Conservation (phyloP, 768 basidiomycete species). For the Boletus insuetus region DNA sequence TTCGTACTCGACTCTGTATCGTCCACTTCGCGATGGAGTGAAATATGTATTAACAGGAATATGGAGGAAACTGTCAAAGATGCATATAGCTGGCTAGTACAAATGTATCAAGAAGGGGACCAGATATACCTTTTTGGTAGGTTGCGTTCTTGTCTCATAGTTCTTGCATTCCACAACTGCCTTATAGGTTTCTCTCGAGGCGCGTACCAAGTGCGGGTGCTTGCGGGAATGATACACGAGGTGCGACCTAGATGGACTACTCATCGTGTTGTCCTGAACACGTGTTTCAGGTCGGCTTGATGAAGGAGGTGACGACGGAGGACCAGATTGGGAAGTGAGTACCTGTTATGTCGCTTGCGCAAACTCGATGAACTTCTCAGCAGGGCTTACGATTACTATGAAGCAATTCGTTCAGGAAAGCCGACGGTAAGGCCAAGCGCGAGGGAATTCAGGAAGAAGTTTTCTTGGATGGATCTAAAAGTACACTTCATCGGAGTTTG, state of each 20-base stretch:
- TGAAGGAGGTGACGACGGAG: constrained; percentile 16
- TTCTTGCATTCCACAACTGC: not conserved
- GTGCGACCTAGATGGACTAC: constrained; percentile 6
- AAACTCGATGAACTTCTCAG: not conserved
- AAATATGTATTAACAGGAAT: not conserved
- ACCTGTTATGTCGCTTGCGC: not conserved
- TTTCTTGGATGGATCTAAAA: constrained; percentile 7
- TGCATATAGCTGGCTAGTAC: constrained; percentile 1
- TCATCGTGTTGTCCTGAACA: not conserved
- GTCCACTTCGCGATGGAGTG: too few species aligned
- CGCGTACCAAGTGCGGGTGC: constrained; percentile 38
- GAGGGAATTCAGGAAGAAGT: constrained; percentile 39
- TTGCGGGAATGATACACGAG: constrained; percentile 40
- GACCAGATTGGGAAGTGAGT: constrained; percentile 11
- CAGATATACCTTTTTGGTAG: constrained; percentile 38
- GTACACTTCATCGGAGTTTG: constrained; percentile 1
- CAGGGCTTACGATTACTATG: constrained; percentile 7
- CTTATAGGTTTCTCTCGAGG: constrained; percentile 42
- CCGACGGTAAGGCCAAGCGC: constrained; percentile 4
- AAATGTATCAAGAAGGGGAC: constrained; percentile 4
- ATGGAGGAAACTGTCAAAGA: not conserved
- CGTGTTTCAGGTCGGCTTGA: not conserved
- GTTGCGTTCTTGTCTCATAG: not conserved
- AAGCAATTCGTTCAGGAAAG: constrained; percentile 1
- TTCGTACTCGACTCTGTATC: not conserved